Percentiles rank a stretch among this genome's conserved stretches.
phyloP scores from a whole-genome alignment of 352 stramenopile species.

The Pythium sukuiense region DNA sequence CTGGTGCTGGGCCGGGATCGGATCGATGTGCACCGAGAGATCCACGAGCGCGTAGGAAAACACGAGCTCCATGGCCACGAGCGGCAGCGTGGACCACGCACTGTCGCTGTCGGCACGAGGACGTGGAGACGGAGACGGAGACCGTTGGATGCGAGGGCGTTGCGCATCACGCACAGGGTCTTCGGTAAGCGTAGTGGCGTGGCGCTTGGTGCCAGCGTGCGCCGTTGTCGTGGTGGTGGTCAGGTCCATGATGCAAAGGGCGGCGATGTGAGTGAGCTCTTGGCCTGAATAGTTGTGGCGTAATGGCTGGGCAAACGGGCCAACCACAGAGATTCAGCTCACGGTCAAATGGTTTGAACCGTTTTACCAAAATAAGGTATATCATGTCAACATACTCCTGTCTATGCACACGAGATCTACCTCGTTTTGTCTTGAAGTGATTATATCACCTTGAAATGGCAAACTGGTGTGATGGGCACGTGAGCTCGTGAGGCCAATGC shows the following conservation, averaged over 20 bases:
- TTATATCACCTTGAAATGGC: not conserved
- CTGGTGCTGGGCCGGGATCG: slow-evolving; percentile 47
- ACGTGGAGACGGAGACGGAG: not conserved
- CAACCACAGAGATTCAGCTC: slow-evolving; percentile 1
- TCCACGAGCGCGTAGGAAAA: slow-evolving; percentile 59
- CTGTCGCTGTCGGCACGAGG: no score
- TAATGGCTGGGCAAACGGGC: not conserved
- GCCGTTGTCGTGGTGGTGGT: not conserved
- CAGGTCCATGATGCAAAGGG: not conserved
- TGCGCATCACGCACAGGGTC: not conserved
- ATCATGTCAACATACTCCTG: not conserved
- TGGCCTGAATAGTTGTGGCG: not conserved
- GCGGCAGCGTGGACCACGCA: slow-evolving; percentile 35
- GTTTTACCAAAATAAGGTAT: not conserved
- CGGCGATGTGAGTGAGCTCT: not conserved
- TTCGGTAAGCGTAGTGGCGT: not conserved
- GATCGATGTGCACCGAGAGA: slow-evolving; percentile 46
- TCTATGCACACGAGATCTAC: no score
- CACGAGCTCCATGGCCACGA: slow-evolving; percentile 50
- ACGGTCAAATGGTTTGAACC: not conserved
- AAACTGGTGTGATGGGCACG: not conserved
- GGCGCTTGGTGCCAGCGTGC: slow-evolving; percentile 12
- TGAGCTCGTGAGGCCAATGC: not conserved
- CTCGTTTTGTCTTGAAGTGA: not conserved
- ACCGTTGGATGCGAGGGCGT: not conserved